Percentiles rank a stretch among this genome's conserved stretches.
These are phyloP conservation scores for Naematelia encephala DNA, from an alignment of 768 basidiomycete species.

Conservation along the genomic window DNA sequence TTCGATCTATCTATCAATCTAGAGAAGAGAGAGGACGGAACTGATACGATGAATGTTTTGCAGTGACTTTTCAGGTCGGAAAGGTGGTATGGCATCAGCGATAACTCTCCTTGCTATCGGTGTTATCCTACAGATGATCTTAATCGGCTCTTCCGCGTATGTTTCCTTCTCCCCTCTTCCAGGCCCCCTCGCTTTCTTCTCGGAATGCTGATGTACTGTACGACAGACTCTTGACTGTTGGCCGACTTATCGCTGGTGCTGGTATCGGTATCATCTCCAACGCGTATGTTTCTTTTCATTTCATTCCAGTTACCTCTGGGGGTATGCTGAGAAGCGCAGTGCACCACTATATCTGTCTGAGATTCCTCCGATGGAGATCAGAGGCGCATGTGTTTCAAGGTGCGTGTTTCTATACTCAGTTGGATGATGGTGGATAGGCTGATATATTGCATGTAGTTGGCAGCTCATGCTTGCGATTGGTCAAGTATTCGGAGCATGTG, in stretches of 20 bases:
- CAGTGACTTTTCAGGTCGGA: slow-evolving; percentile 44
- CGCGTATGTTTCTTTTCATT: slow-evolving; percentile 24
- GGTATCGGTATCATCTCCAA: slow-evolving; percentile 47
- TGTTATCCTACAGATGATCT: slow-evolving; percentile 38
- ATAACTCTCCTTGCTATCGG: slow-evolving; percentile 42
- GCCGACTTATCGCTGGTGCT: slow-evolving; percentile 47
- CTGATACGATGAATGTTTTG: background rate
- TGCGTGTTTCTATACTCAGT: slow-evolving; percentile 2
- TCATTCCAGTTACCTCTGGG: background rate
- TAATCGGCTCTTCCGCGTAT: slow-evolving; percentile 26
- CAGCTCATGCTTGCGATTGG: slow-evolving; percentile 50
- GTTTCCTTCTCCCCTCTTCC: slow-evolving; percentile 1
- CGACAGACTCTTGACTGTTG: slow-evolving; percentile 42
- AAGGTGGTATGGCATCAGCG: slow-evolving; percentile 42
- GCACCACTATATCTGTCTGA: slow-evolving; percentile 50
- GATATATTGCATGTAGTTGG: slow-evolving; percentile 32
- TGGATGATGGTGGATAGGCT: background rate
- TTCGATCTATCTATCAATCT: background rate
- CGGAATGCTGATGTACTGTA: no score
- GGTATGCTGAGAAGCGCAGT: slow-evolving; percentile 6
- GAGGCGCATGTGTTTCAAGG: slow-evolving; percentile 46
- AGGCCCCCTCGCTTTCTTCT: no score
- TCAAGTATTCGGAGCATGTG: slow-evolving; percentile 49
- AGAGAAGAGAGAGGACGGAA: no score
- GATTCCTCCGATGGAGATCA: slow-evolving; percentile 47